Evolutionary conservation across 23 red algal species (phyloP), one percentile per base, ranked within the genome.

Genomic region (Gracilaria domingensis): DNA sequence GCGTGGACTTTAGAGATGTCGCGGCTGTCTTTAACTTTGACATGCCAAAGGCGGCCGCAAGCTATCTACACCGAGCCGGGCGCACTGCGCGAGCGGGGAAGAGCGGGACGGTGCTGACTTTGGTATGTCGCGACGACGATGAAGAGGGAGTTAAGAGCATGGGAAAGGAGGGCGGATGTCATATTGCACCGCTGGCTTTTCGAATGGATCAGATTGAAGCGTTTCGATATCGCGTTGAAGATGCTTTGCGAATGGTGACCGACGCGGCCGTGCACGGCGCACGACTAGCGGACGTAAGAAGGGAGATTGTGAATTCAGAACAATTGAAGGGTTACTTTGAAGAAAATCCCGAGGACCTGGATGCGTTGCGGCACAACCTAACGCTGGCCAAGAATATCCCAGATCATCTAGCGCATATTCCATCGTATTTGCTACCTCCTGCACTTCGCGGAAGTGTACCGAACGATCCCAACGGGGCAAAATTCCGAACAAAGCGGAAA

Each of bases 151-250:
- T 71, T 14, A 53, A 29, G 51, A 83, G 70, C 18, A 80, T 94
- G 89, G 82, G 74, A 12, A 74, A 48, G 23, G 75, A 58, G 20
- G 53, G 79, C 8, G 86, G 82, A n/a, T 66, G 93, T 79, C 84
- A 81, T 26, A 79, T 93, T 20, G 75, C 48, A 1, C 91, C 90
- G 8, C 81, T 99, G 12, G 88, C 90, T 26, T 82, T 96, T 64
- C 83, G 85, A 70, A 94, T 85, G 78, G 91, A 90, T 48, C 78
- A 91, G 39, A 88, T 99, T 30, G 94, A 96, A 79, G 88, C 94
- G 26, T 96, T 99, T 89, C 97, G 97, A 50, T 99, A 99, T 84
- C 94, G 97, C 26, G 94, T 96, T 25, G 97, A 99, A 73, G 97
- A 99, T 70, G 72, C 77, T 12, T 61, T 99, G 26, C 90, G 93